Conservation (phyloP, 2,329 filamentous ascomycete species). For the Hypocrella siamensis region DNA sequence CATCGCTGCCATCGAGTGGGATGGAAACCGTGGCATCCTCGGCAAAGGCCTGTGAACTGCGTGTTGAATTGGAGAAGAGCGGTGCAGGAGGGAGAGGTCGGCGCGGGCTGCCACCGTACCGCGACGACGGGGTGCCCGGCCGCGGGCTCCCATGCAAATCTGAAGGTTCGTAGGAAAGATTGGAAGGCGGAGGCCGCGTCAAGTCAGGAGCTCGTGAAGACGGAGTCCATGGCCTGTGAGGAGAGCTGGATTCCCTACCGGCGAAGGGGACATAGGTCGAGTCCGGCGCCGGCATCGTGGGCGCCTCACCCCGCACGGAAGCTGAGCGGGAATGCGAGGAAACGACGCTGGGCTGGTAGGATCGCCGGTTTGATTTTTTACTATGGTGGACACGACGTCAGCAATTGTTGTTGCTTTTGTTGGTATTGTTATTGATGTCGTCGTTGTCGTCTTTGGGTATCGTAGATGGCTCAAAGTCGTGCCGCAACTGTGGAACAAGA, state of each 20-base stretch:
- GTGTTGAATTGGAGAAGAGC: slow-evolving; percentile 49
- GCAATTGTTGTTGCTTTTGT: slow-evolving; percentile 9
- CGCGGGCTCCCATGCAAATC: slow-evolving; percentile 82
- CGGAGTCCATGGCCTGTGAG: slow-evolving; percentile 43
- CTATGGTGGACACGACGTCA: slow-evolving; percentile 30
- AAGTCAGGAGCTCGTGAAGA: slow-evolving; percentile 42
- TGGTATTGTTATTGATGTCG: too few species aligned
- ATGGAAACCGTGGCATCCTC: slow-evolving; percentile 61
- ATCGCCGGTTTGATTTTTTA: slow-evolving; percentile 20
- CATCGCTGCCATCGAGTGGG: slow-evolving; percentile 49
- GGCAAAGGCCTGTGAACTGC: slow-evolving; percentile 36
- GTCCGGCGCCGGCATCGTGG: slow-evolving; percentile 46
- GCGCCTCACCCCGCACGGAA: slow-evolving; percentile 39
- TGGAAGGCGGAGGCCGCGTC: slow-evolving; percentile 53
- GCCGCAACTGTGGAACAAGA: too few species aligned
- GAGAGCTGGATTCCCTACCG: slow-evolving; percentile 27
- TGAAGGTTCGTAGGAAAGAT: slow-evolving; percentile 64
- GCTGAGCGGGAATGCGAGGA: slow-evolving; percentile 28
- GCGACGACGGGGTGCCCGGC: slow-evolving; percentile 78
- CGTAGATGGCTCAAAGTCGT: too few species aligned
- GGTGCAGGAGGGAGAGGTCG: slow-evolving; percentile 80
- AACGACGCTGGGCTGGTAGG: slow-evolving; percentile 38
- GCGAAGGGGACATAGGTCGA: slow-evolving; percentile 45
- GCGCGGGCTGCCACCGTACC: slow-evolving; percentile 76
- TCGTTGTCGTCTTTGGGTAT: too few species aligned